A percentile compares a stretch with the other conserved stretches of the same genome.
These are phyloP conservation scores for Fraxinus baroniana DNA, from an alignment of 305 asterid genomes.

Conservation along the genomic window DNA sequence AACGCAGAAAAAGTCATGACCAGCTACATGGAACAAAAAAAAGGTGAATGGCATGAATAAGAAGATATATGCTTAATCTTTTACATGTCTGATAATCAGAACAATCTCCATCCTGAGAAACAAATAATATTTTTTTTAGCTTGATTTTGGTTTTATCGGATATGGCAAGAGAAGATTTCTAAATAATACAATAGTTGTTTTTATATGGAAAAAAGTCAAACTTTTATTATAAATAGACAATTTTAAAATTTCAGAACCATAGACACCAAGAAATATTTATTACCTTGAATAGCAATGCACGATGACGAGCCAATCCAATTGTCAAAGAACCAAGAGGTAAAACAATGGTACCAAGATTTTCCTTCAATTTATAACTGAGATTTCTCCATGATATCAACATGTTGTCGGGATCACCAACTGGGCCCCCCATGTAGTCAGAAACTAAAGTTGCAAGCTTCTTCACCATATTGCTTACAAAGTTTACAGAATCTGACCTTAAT, in stretches of 20 bases:
- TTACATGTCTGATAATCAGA: slow-evolving; percentile 9
- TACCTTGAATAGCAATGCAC: slow-evolving; percentile 95
- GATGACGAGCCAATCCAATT: slow-evolving; percentile 90
- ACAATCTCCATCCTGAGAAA: slow-evolving; percentile 10
- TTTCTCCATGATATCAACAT: slow-evolving; percentile 79
- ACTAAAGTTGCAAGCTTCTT: slow-evolving; percentile 72
- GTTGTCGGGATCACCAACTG: slow-evolving; percentile 78
- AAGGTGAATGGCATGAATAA: not conserved
- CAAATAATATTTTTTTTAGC: not conserved
- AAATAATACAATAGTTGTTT: not conserved
- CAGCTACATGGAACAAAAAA: not conserved
- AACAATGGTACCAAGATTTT: slow-evolving; percentile 80
- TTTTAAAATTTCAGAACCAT: not conserved
- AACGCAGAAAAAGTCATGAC: slow-evolving; percentile 5
- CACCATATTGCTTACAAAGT: slow-evolving; percentile 48
- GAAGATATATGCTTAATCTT: not conserved
- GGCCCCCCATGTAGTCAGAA: slow-evolving; percentile 93
- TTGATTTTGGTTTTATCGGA: not conserved
- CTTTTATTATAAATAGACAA: not conserved
- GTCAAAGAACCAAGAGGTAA: slow-evolving; percentile 89
- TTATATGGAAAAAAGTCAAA: slow-evolving; percentile 2
- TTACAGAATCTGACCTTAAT: slow-evolving; percentile 44
- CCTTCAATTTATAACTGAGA: slow-evolving; percentile 55
- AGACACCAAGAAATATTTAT: slow-evolving; percentile 18
- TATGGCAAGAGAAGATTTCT: slow-evolving; percentile 2